Conservation (phyloP, 805 yeast genomes). For the Kluyveromyces siamensis region DNA sequence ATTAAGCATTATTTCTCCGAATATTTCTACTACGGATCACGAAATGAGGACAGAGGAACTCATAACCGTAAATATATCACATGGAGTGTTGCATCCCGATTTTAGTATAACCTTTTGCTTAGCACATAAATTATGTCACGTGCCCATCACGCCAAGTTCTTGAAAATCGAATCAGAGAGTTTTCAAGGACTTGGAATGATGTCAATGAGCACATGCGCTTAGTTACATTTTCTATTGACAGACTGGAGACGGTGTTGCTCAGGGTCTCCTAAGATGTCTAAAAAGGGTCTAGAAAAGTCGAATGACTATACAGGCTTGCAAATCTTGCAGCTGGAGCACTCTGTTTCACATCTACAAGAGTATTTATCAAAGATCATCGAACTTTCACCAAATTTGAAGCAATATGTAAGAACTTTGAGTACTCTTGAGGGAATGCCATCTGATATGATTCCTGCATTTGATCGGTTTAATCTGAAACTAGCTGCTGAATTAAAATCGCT, state of each 20-base stretch:
- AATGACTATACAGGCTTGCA: slow-evolving; percentile 16
- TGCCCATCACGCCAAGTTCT: too few relatives aligned
- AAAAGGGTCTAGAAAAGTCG: not conserved
- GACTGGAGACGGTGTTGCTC: not conserved
- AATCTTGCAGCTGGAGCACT: slow-evolving; percentile 39
- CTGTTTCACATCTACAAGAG: slow-evolving; percentile 43
- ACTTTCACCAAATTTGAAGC: slow-evolving; percentile 46
- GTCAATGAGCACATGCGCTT: too few relatives aligned
- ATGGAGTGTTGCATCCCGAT: too few relatives aligned
- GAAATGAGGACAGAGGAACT: too few relatives aligned
- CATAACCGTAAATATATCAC: too few relatives aligned
- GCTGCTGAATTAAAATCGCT: slow-evolving; percentile 53
- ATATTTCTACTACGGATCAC: too few relatives aligned
- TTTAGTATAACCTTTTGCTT: too few relatives aligned
- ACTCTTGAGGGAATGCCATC: slow-evolving; percentile 27
- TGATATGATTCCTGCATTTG: slow-evolving; percentile 41
- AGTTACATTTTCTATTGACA: too few relatives aligned
- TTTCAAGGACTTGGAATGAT: too few relatives aligned
- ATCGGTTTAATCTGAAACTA: slow-evolving; percentile 46
- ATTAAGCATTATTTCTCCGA: too few relatives aligned
- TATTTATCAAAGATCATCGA: slow-evolving; percentile 41
- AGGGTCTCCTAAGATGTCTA: not conserved
- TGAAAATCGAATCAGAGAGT: too few relatives aligned
- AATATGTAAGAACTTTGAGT: slow-evolving; percentile 30
- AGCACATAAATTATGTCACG: too few relatives aligned